These are phyloP conservation scores for Erythrobasidium hasegawianum DNA, from an alignment of 1,284 basidiomycete species.

Conservation along the genomic window DNA sequence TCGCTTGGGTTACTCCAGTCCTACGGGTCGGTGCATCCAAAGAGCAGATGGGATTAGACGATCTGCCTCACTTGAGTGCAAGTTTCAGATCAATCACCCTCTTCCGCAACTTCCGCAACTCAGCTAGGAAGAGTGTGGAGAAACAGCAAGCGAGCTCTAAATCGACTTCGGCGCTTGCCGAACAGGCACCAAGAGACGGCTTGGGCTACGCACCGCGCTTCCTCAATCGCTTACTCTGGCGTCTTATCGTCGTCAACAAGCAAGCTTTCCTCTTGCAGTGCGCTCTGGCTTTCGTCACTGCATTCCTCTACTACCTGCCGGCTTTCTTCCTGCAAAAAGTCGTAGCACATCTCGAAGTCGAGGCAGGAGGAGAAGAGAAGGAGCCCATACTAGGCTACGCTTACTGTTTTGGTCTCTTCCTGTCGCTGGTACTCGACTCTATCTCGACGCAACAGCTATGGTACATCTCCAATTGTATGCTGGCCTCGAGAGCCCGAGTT, in stretches of 20 bases:
- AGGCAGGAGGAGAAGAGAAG: constrained; percentile 50
- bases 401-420: constrained; percentile 59
- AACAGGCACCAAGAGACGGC: constrained; percentile 22
- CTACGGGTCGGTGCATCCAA: constrained; percentile 21
- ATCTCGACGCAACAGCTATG: constrained; percentile 58
- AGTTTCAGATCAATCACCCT: constrained; percentile 38
- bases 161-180: constrained; percentile 6
- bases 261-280: constrained; percentile 47
- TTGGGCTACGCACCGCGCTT: constrained; percentile 35
- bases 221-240: constrained; percentile 45
- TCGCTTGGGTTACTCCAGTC: constrained; percentile 41
- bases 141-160: constrained; percentile 22
- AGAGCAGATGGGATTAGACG: constrained; percentile 35
- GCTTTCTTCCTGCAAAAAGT: constrained; percentile 69
- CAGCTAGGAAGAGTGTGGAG: constrained; percentile 11
- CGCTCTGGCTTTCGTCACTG: constrained; percentile 51
- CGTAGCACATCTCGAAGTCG: constrained; percentile 67
- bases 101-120: constrained; percentile 26
- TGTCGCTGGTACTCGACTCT: constrained; percentile 60
- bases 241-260: constrained; percentile 49
- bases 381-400: constrained; percentile 52
- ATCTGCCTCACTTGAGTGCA: constrained; percentile 39
- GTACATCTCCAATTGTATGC: constrained; percentile 65
- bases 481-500: constrained; percentile 58
- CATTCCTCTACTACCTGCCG: constrained; percentile 62